Base-by-base conservation (phyloP, 129 eudicot genomes). In the Centella asiatica region DNA sequence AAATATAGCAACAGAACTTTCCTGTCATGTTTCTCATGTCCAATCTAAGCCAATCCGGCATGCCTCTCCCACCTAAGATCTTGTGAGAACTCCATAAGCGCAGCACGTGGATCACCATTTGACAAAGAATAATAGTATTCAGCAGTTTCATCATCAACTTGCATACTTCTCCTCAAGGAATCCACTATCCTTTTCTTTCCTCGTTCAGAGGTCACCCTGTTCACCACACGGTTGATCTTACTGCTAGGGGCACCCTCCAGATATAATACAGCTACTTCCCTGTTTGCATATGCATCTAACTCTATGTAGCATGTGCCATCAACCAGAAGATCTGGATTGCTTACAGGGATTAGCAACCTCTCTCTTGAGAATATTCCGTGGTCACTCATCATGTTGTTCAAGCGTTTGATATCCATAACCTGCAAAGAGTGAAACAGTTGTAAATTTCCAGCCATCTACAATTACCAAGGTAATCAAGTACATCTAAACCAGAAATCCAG, bases 321-420 rank as follows among this genome's bases (percentile, higher is more conserved):
- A 12, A 84, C 52, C 50, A 93, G 99, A 44, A 83, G 47, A 65
- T 74, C 80, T 2, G 95, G 95, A 4, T 75, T 70, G 74, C 71
- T 83, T 24, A 93, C 72, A 33, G 96, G 99, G 55, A 93, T 85
- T 45, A 93, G 76, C 57, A 93, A 68, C 47, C 99, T 75, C 66
- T 93, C 99, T 74, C 99, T 76, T 8, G 99, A 93, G 74, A 84
- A 77, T 69, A 93, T 88, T 51, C 99, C 99, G 36, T 88, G 95
- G 75, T 93, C 99, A 36, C 99, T 93, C 89, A 93, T 88, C 99
- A 93, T 93, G 87, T 93, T 93, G 81, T 93, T 93, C 59, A 93
- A 65, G 20, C 99, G 95, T 70, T 85, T 87, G 34, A 93, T 82
- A 74, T 85, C 96, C 54, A 76, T 85, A 62, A 88, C 96, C 99